A percentile compares a stretch with the other conserved stretches of the same genome.
Evolutionary conservation across 2,329 filamentous ascomycete species (phyloP).

Genomic region (Colletotrichum phormii): DNA sequence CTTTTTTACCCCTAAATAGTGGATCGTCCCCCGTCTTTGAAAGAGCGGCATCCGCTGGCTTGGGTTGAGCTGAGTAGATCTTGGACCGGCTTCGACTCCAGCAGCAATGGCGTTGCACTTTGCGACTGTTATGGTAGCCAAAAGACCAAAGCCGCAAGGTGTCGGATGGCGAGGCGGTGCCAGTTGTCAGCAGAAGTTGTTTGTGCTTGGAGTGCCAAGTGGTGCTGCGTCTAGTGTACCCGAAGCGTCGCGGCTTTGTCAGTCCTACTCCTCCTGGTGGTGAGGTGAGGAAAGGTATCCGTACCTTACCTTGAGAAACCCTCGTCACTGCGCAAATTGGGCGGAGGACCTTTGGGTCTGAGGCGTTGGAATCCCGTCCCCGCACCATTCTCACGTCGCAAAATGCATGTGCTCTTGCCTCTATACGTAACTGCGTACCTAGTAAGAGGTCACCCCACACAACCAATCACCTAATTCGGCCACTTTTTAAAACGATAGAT

Average conservation of each 20-base stretch:
- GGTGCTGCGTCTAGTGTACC: not conserved
- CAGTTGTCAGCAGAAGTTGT: not conserved
- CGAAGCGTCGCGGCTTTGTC: not conserved
- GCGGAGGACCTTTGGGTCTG: constrained; percentile 8
- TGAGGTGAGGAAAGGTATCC: no score
- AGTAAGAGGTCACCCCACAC: no score
- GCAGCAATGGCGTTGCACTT: not conserved
- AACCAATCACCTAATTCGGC: no score
- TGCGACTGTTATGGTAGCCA: not conserved
- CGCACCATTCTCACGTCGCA: not conserved
- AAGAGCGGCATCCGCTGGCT: constrained; percentile 25
- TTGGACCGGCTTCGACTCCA: not conserved
- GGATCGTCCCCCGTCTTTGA: constrained; percentile 6
- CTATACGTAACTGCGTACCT: not conserved
- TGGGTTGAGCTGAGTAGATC: constrained; percentile 4
- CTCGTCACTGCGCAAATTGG: constrained; percentile 15
- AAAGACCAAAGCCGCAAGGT: not conserved
- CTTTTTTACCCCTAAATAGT: constrained; percentile 28
- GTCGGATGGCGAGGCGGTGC: not conserved
- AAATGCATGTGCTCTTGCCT: constrained; percentile 15
- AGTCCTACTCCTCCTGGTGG: not conserved
- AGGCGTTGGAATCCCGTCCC: constrained; percentile 3
- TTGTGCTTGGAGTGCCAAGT: constrained; percentile 16
- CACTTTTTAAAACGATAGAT: no score
- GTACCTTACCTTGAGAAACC: not conserved